phyloP scores from a whole-genome alignment of 768 basidiomycete genomes.

The Trichaptum fuscoviolaceum region DNA sequence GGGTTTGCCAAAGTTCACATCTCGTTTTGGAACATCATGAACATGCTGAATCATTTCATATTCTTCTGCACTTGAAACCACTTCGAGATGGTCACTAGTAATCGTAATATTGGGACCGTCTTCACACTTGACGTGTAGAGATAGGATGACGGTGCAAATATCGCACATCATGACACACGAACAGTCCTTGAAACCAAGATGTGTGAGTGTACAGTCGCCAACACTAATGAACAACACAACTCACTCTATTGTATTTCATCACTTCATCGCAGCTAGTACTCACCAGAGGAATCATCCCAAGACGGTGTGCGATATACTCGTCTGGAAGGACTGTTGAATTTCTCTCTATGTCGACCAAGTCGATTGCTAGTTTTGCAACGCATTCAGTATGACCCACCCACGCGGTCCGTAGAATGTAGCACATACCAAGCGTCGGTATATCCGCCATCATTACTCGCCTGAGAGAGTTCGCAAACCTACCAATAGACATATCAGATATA shows the following conservation, averaged over 20 bases:
- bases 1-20: constrained; percentile 71
- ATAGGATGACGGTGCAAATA: constrained; percentile 81
- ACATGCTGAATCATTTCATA: constrained; percentile 36
- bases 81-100: constrained; percentile 80
- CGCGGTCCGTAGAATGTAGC: background rate
- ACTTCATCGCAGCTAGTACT: constrained; percentile 87
- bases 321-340: constrained; percentile 95
- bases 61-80: constrained; percentile 33
- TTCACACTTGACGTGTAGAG: constrained; percentile 73
- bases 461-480: constrained; percentile 89
- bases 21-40: constrained; percentile 71
- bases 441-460: constrained; percentile 95
- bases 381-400: background rate
- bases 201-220: background rate
- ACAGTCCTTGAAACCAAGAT: constrained; percentile 63
- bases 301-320: constrained; percentile 94
- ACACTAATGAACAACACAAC: constrained; percentile 20
- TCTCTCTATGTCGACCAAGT: constrained; percentile 87
- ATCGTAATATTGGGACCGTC: constrained; percentile 69
- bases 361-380: constrained; percentile 63
- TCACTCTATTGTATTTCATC: constrained; percentile 71
- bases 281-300: constrained; percentile 89
- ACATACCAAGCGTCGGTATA: constrained; percentile 88
- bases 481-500: constrained; percentile 11
- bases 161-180: constrained; percentile 79